phyloP scores from a whole-genome alignment of 202 grass and related monocot species.

The Elaeis oleifera region DNA sequence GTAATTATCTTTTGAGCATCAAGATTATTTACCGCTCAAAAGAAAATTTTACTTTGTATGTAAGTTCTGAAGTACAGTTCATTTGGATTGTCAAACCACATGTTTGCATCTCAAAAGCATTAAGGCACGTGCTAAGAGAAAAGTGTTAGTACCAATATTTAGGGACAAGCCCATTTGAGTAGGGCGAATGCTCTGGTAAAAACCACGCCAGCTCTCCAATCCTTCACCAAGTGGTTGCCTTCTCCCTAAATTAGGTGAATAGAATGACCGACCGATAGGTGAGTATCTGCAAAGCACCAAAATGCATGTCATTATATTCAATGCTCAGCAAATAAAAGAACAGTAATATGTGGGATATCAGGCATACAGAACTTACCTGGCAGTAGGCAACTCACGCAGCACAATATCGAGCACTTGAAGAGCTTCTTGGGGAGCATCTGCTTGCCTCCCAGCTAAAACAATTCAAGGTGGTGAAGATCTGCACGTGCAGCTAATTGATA shows the following conservation, averaged over 20 bases:
- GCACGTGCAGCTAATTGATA: constrained; percentile 64
- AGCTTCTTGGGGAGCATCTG: constrained; percentile 72
- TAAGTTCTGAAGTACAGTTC: neutral
- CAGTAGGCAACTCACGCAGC: constrained; percentile 57
- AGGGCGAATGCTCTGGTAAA: constrained; percentile 95
- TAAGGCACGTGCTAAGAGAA: no score
- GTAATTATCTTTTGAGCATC: no score
- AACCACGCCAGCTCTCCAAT: constrained; percentile 72
- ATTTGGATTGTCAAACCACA: neutral
- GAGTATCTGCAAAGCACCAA: constrained; percentile 41
- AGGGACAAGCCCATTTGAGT: constrained; percentile 95
- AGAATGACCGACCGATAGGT: constrained; percentile 62
- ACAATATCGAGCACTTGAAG: constrained; percentile 89
- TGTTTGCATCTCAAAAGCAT: no score
- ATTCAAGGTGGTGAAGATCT: constrained; percentile 50
- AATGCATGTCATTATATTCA: constrained; percentile 16
- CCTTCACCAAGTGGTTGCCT: constrained; percentile 61
- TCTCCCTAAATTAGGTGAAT: constrained; percentile 60
- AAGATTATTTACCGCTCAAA: no score
- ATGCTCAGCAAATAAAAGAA: neutral
- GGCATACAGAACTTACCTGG: constrained; percentile 38
- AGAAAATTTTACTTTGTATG: no score
- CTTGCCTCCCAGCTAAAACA: constrained; percentile 67
- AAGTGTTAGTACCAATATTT: constrained; percentile 54
- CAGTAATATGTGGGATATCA: constrained; percentile 3